Conservation (phyloP, 2,329 filamentous ascomycete genomes). For the Coleophoma eucalyptorum region DNA sequence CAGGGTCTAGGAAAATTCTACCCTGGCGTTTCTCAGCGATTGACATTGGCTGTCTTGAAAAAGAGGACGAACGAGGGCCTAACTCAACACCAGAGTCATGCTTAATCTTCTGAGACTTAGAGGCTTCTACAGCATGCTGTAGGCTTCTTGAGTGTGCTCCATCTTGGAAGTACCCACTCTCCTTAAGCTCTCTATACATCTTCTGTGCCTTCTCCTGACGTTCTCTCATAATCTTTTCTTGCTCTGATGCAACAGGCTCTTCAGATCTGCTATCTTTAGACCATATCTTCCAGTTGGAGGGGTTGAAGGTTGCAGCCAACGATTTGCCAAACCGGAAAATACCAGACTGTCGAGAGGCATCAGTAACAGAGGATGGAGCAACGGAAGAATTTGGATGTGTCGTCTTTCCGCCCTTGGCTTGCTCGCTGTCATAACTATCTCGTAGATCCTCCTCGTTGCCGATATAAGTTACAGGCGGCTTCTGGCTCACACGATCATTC, state of each 20-base stretch:
- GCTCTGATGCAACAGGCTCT: constrained; percentile 36
- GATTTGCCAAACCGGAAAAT: constrained; percentile 53
- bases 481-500: constrained; percentile 72
- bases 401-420: constrained; percentile 9
- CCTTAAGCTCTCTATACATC: constrained; percentile 50
- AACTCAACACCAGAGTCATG: constrained; percentile 25
- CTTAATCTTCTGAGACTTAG: constrained; percentile 8
- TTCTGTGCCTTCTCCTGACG: constrained; percentile 41
- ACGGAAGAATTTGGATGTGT: constrained; percentile 10
- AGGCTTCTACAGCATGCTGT: constrained; percentile 2
- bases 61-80: constrained; percentile 5
- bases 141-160: constrained; percentile 10
- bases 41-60: constrained; percentile 5
- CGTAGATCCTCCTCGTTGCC: constrained; percentile 17
- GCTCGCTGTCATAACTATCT: constrained; percentile 11
- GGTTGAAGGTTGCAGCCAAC: constrained; percentile 49
- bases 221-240: constrained; percentile 37
- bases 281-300: constrained; percentile 42
- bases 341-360: constrained; percentile 33
- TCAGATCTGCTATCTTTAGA: constrained; percentile 20
- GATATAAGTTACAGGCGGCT: constrained; percentile 40
- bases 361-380: constrained; percentile 16
- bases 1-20: constrained; percentile 16
- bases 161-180: constrained; percentile 37
- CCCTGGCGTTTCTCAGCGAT: constrained; percentile 23